These are phyloP conservation scores for Trichoderma sp. DNA, from an alignment of 2,329 filamentous ascomycete species.

Conservation along the genomic window DNA sequence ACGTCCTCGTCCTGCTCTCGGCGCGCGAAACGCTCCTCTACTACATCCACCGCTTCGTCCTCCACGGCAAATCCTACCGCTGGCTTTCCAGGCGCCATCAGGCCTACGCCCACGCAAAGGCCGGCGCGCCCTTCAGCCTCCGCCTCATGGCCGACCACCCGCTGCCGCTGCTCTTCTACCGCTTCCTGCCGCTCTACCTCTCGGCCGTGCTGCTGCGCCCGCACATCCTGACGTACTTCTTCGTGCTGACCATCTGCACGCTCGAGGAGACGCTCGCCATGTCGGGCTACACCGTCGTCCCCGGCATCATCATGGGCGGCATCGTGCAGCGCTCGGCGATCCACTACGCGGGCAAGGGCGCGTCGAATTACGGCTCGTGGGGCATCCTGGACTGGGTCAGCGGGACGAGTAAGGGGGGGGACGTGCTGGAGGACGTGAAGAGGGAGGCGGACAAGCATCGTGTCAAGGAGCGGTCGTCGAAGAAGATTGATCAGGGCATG, in stretches of 20 bases:
- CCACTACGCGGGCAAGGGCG: slow-evolving; percentile 52
- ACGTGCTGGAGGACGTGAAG: slow-evolving; percentile 54
- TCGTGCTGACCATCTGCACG: slow-evolving; percentile 64
- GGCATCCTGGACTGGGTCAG: slow-evolving; percentile 64
- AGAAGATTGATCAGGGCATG: slow-evolving; percentile 39
- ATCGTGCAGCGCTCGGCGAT: slow-evolving; percentile 46
- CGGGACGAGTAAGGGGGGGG: slow-evolving; percentile 56
- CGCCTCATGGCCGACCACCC: slow-evolving; percentile 70
- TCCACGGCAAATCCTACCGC: slow-evolving; percentile 57
- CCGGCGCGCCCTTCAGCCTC: slow-evolving; percentile 61
- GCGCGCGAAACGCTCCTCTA: slow-evolving; percentile 66
- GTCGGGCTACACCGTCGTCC: slow-evolving; percentile 65
- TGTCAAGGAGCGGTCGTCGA: slow-evolving; percentile 46
- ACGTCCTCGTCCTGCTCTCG: slow-evolving; percentile 47
- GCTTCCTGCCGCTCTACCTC: slow-evolving; percentile 66
- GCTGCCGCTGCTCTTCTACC: slow-evolving; percentile 61
- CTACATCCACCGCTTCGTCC: slow-evolving; percentile 68
- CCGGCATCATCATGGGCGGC: slow-evolving; percentile 56
- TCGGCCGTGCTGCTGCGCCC: slow-evolving; percentile 66
- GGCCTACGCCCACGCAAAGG: slow-evolving; percentile 53
- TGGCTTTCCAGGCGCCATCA: slow-evolving; percentile 43
- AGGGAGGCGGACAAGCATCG: slow-evolving; percentile 61
- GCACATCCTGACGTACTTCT: slow-evolving; percentile 71
- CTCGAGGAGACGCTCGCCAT: slow-evolving; percentile 67
- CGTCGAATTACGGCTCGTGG: slow-evolving; percentile 63